phyloP scores from a whole-genome alignment of 352 stramenopile genomes.

The Pythium sp. region DNA sequence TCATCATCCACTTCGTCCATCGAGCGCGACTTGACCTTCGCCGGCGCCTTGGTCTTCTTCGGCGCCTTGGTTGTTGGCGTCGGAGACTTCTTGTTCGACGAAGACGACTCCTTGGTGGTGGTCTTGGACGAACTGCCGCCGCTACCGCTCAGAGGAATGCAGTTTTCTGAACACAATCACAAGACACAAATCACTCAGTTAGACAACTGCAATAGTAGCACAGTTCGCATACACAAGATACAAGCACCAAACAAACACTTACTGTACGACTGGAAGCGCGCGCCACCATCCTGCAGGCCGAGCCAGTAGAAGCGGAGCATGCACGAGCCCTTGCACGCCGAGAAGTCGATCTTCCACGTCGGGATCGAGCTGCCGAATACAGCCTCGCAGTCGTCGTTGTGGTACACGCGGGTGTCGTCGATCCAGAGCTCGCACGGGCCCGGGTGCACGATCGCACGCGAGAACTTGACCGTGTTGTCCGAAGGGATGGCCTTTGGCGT shows the following conservation, averaged over 20 bases:
- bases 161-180: constrained; percentile 1
- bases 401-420: background rate
- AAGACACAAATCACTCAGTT: background rate
- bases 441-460: constrained; percentile 3
- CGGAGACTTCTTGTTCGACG: background rate
- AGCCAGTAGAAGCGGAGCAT: constrained; percentile 39
- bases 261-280: constrained; percentile 46
- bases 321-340: constrained; percentile 2
- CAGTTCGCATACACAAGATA: background rate
- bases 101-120: background rate
- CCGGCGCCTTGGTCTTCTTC: background rate
- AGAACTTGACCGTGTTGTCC: constrained; percentile 22
- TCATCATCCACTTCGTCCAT: constrained; percentile 2
- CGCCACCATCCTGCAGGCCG: constrained; percentile 29
- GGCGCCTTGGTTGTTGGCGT: background rate
- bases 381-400: constrained; percentile 3
- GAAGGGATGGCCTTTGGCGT: constrained; percentile 20
- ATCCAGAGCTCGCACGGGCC: background rate
- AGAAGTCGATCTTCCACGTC: constrained; percentile 11
- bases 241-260: constrained; percentile 12
- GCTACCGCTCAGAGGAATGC: background rate
- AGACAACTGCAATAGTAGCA: background rate
- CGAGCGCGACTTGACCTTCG: background rate
- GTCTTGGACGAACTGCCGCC: background rate
- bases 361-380: constrained; percentile 2